phyloP scores from a whole-genome alignment of 1,139 yeast species.

The Nakaseomyces glabratus region DNA sequence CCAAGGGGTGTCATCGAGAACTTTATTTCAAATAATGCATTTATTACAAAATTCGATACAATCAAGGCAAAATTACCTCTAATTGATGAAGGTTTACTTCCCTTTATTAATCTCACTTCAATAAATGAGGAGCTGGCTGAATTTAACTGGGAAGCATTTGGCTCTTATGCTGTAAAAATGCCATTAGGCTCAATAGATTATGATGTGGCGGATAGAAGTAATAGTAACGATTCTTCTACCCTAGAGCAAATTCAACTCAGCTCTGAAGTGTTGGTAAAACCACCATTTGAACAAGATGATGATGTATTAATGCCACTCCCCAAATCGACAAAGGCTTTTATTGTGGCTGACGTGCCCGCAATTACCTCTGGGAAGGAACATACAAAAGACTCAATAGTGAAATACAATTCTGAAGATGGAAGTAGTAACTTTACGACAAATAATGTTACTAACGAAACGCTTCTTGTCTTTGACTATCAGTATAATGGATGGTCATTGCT shows the following conservation, averaged over 20 bases:
- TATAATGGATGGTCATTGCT: slow-evolving; percentile 83
- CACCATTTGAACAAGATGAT: slow-evolving; percentile 35
- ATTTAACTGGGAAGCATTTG: slow-evolving; percentile 49
- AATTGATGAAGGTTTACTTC: slow-evolving; percentile 40
- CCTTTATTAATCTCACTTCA: slow-evolving; percentile 54
- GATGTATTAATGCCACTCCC: slow-evolving; percentile 37
- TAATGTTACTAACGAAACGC: slow-evolving; percentile 10
- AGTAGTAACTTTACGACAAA: no score
- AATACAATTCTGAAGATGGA: neutral
- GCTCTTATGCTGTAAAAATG: slow-evolving; percentile 43
- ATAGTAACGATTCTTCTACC: slow-evolving; percentile 10
- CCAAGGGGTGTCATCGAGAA: slow-evolving; percentile 49
- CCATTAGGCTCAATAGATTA: slow-evolving; percentile 15
- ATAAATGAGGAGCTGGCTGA: slow-evolving; percentile 61
- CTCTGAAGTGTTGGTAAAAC: slow-evolving; percentile 34
- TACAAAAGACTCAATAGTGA: slow-evolving; percentile 10
- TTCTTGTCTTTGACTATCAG: slow-evolving; percentile 55
- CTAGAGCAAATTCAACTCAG: slow-evolving; percentile 32
- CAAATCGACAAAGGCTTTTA: slow-evolving; percentile 61
- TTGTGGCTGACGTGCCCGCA: slow-evolving; percentile 36
- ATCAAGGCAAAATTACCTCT: slow-evolving; percentile 67
- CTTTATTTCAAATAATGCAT: slow-evolving; percentile 49
- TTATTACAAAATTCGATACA: slow-evolving; percentile 47
- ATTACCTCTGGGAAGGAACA: slow-evolving; percentile 27
- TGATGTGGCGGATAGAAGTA: slow-evolving; percentile 30